Percentiles rank a stretch among this genome's conserved stretches.
Evolutionary conservation across 164 flowering plant genomes (phyloP).

Genomic region (Chimonanthus praecox): DNA sequence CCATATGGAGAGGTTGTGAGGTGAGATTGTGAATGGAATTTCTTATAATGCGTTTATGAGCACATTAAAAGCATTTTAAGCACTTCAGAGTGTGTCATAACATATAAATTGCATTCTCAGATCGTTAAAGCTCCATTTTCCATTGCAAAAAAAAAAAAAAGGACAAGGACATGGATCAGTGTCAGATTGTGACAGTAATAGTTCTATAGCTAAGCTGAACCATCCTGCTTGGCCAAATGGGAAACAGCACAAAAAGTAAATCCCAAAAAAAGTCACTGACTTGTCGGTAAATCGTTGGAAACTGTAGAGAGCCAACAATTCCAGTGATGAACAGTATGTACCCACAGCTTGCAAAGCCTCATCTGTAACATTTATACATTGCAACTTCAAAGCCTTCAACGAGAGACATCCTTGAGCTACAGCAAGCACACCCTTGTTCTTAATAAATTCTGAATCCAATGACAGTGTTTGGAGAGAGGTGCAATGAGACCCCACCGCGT

Average conservation of each 20-base stretch:
- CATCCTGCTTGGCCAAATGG: not conserved
- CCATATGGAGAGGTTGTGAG: not conserved
- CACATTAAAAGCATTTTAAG: not conserved
- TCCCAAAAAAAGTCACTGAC: slow-evolving; percentile 28
- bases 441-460: slow-evolving; percentile 71
- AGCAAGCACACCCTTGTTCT: slow-evolving; percentile 64
- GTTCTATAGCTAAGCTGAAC: not conserved
- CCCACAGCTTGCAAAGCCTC: slow-evolving; percentile 73
- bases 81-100: not conserved
- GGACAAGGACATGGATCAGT: not conserved
- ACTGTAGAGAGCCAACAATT: slow-evolving; percentile 64
- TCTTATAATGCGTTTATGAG: no score
- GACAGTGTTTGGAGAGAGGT: slow-evolving; percentile 57
- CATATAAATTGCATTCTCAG: not conserved
- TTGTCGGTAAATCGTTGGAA: slow-evolving; percentile 83
- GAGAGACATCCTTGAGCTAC: slow-evolving; percentile 64
- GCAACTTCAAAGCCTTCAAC: slow-evolving; percentile 70
- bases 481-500: slow-evolving; percentile 78
- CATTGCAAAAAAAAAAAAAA: not conserved
- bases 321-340: slow-evolving; percentile 48
- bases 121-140: no score
- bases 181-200: not conserved
- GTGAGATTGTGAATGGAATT: not conserved
- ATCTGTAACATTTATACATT: slow-evolving; percentile 75
- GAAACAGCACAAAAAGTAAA: not conserved